Evolutionary conservation across 495 filamentous ascomycete genomes (phyloP).

Genomic region (Aspergillus sclerotioniger): DNA sequence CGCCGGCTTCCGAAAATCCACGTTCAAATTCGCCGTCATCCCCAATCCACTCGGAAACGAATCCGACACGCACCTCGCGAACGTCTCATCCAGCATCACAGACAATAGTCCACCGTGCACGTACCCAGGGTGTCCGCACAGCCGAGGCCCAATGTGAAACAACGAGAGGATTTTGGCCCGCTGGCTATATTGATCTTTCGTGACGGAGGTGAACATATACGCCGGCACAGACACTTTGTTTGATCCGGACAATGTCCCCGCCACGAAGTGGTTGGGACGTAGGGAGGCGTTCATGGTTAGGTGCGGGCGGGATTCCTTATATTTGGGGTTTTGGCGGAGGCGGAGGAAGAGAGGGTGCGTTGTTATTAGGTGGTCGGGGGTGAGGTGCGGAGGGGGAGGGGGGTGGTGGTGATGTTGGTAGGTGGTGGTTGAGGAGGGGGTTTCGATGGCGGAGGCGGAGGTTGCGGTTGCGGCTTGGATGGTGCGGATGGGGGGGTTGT

Average conservation of each 20-base stretch:
- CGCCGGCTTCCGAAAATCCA: constrained; percentile 62
- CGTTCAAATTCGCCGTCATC: constrained; percentile 62
- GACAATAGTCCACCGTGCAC: constrained; percentile 41
- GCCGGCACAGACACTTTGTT: constrained; percentile 76
- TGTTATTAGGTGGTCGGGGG: constrained; percentile 60
- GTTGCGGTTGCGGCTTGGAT: constrained; percentile 18
- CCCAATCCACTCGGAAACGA: constrained; percentile 45
- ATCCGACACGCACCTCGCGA: constrained; percentile 39
- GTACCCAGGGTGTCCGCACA: constrained; percentile 42
- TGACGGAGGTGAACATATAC: constrained; percentile 51
- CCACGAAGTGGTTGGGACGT: constrained; percentile 38
- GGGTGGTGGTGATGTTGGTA: background rate
- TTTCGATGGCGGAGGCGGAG: constrained; percentile 13
- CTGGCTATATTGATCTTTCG: too few relatives aligned
- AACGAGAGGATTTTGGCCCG: constrained; percentile 25
- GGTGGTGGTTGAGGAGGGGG: background rate
- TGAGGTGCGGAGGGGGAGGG: background rate
- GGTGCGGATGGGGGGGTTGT: background rate
- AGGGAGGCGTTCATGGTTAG: constrained; percentile 32
- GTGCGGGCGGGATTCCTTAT: constrained; percentile 71
- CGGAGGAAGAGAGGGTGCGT: constrained; percentile 66
- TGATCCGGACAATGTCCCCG: constrained; percentile 57
- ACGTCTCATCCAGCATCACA: constrained; percentile 43
- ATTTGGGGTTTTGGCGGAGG: constrained; percentile 61
- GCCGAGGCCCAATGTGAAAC: constrained; percentile 37